These are phyloP conservation scores for Diaporthe ampelina DNA, from an alignment of 2,329 filamentous ascomycete genomes.

Conservation along the genomic window DNA sequence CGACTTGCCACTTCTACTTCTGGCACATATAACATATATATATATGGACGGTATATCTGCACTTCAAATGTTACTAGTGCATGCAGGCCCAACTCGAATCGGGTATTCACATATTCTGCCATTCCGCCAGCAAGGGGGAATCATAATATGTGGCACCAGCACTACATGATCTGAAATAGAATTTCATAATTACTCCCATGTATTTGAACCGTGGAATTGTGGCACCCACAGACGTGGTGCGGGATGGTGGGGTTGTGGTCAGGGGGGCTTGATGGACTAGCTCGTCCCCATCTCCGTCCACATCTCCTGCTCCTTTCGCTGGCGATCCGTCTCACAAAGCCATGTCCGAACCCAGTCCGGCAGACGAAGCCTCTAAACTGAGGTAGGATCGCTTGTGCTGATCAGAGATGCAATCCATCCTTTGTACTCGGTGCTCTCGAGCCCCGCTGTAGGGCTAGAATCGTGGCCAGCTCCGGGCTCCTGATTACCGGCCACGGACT, in stretches of 20 bases:
- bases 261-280: constrained; percentile 4
- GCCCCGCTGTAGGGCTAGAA: background rate
- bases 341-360: constrained; percentile 16
- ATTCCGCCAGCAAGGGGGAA: background rate
- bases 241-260: background rate
- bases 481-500: constrained; percentile 31
- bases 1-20: background rate
- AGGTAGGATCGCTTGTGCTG: background rate
- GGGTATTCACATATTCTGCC: background rate
- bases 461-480: constrained; percentile 14
- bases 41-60: too few relatives aligned
- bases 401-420: background rate
- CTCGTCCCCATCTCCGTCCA: background rate
- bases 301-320: background rate
- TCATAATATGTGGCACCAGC: background rate
- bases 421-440: constrained; percentile 25
- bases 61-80: background rate
- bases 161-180: background rate
- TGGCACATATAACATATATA: too few relatives aligned
- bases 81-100: background rate
- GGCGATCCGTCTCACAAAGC: background rate
- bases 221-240: background rate
- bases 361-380: background rate
- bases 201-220: too few relatives aligned
- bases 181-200: too few relatives aligned